Evolutionary conservation across 2,329 filamentous ascomycete species (phyloP).

Genomic region (Ploettnerulaceae sp.): DNA sequence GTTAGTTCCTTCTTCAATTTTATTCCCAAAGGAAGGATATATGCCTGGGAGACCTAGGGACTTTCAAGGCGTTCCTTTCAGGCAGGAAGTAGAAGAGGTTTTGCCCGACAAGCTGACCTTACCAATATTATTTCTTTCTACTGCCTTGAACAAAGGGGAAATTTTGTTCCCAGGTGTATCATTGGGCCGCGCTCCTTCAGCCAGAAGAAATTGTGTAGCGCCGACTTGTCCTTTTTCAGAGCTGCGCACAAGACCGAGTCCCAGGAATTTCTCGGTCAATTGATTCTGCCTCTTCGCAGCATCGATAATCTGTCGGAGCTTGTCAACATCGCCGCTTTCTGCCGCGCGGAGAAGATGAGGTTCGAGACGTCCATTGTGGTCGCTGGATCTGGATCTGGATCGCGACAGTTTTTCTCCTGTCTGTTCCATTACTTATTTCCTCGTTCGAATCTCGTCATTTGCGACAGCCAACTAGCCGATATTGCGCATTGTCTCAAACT

Average conservation of each 20-base stretch:
- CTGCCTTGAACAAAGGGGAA: slow-evolving; percentile 23
- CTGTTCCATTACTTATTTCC: slow-evolving; percentile 1
- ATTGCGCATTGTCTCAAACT: background rate
- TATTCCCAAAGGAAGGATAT: too few relatives aligned
- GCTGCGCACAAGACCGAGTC: slow-evolving; percentile 26
- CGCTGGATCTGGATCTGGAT: slow-evolving; percentile 20
- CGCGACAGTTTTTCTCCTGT: slow-evolving; percentile 10
- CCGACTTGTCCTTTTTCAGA: slow-evolving; percentile 24
- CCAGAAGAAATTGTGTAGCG: slow-evolving; percentile 24
- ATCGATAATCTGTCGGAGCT: slow-evolving; percentile 21
- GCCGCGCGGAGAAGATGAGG: slow-evolving; percentile 26
- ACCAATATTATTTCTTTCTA: slow-evolving; percentile 25
- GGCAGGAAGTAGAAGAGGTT: too few relatives aligned
- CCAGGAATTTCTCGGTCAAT: slow-evolving; percentile 24
- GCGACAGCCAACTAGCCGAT: background rate
- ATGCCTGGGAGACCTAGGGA: too few relatives aligned
- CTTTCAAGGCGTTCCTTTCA: too few relatives aligned
- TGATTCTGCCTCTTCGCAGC: slow-evolving; percentile 19
- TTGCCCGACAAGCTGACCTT: too few relatives aligned
- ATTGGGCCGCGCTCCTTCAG: slow-evolving; percentile 23
- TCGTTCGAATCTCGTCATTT: background rate
- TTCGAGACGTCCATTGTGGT: slow-evolving; percentile 26
- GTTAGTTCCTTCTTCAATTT: too few relatives aligned
- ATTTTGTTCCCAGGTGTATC: slow-evolving; percentile 21
- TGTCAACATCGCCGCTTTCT: slow-evolving; percentile 24